Evolutionary conservation across 768 basidiomycete species (phyloP).

Genomic region (Ephemerocybe angulata): DNA sequence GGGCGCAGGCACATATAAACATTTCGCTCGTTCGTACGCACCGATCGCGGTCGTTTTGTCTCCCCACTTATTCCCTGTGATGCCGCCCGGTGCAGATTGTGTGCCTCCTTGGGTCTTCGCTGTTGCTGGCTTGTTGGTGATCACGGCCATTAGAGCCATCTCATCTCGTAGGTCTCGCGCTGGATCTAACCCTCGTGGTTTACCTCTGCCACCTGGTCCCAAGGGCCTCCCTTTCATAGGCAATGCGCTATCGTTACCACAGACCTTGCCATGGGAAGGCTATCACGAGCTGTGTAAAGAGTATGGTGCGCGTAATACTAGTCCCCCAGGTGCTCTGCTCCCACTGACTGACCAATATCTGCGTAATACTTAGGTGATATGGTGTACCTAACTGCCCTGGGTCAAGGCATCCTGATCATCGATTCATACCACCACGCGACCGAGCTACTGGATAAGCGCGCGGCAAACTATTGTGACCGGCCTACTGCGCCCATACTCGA

Average conservation of each 20-base stretch:
- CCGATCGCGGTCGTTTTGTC: too few relatives aligned
- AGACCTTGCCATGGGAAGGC: constrained; percentile 16
- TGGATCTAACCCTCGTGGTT: not conserved
- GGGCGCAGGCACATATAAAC: too few relatives aligned
- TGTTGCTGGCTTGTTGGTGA: too few relatives aligned
- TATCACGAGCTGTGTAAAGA: constrained; percentile 18
- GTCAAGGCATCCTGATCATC: constrained; percentile 5
- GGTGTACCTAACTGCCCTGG: constrained; percentile 5
- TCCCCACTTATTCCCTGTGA: too few relatives aligned
- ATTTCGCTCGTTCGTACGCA: too few relatives aligned
- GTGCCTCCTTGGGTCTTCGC: too few relatives aligned
- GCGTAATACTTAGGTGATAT: not conserved
- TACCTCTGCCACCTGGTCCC: constrained; percentile 18
- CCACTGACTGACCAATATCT: not conserved
- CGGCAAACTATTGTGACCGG: constrained; percentile 18
- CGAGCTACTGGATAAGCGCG: constrained; percentile 5
- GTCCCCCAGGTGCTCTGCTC: not conserved
- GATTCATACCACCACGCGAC: not conserved
- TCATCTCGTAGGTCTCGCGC: too few relatives aligned
- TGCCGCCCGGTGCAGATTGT: too few relatives aligned
- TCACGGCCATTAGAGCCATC: too few relatives aligned
- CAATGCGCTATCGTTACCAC: constrained; percentile 14
- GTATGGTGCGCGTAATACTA: constrained; percentile 16
- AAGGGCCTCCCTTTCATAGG: constrained; percentile 17
- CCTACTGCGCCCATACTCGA: constrained; percentile 8